These are phyloP conservation scores for Lasiodiplodia sp. DNA, from an alignment of 2,329 filamentous ascomycete species.

Conservation along the genomic window DNA sequence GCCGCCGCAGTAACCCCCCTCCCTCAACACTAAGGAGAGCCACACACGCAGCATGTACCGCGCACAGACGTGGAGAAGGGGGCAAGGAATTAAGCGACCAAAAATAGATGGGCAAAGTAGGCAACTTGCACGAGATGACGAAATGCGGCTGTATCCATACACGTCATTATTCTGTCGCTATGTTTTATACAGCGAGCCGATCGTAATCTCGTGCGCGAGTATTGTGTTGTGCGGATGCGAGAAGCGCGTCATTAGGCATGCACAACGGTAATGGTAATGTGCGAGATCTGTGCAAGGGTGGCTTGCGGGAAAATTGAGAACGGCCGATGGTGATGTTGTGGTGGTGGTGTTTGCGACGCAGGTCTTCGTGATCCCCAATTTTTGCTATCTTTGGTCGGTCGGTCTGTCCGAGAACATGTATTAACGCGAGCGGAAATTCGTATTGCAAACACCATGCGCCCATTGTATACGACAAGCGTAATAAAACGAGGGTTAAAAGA, in stretches of 20 bases:
- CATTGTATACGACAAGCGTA: conserved; percentile 12
- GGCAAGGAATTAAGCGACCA: neutral
- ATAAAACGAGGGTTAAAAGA: conserved; percentile 2
- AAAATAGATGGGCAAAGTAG: conserved; percentile 7
- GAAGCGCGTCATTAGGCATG: conserved; percentile 12
- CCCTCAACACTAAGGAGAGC: neutral
- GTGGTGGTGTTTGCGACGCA: neutral
- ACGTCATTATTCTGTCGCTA: conserved; percentile 8
- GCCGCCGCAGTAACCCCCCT: neutral
- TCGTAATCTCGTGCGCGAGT: conserved; percentile 16
- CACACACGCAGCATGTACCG: neutral
- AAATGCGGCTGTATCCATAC: conserved; percentile 12
- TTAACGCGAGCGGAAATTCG: neutral
- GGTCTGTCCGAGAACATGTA: conserved; percentile 10
- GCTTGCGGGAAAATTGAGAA: neutral
- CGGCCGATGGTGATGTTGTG: neutral
- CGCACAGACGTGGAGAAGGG: neutral
- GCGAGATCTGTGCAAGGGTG: neutral
- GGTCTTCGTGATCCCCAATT: neutral
- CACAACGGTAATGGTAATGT: conserved; percentile 10
- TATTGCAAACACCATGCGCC: conserved; percentile 1
- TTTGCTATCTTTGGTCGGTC: conserved; percentile 17
- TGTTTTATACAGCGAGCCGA: conserved; percentile 21
- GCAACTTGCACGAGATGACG: conserved; percentile 8
- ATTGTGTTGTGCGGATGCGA: conserved; percentile 17